These are phyloP conservation scores for Pistacia vera DNA, from an alignment of 345 rosid genomes.

Conservation along the genomic window DNA sequence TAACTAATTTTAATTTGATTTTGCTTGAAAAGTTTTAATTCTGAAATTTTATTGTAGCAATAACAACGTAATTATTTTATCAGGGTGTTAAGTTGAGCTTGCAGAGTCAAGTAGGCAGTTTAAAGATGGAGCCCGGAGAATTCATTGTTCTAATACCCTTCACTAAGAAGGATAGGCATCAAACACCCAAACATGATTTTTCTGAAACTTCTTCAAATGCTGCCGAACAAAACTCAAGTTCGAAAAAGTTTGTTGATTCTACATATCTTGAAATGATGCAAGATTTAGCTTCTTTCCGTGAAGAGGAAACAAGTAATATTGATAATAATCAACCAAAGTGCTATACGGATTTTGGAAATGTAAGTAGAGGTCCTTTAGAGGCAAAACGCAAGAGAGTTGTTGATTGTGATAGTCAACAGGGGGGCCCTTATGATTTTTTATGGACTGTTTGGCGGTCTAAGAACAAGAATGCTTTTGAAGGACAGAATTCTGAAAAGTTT, in stretches of 20 bases:
- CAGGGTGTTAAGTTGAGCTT: conserved; percentile 69
- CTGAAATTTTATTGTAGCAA: not conserved
- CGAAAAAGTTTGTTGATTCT: conserved; percentile 53
- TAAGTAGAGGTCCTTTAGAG: conserved; percentile 21
- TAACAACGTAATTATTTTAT: conserved; percentile 8
- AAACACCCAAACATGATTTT: conserved; percentile 35
- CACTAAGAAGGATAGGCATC: conserved; percentile 55
- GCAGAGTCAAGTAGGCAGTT: conserved; percentile 38
- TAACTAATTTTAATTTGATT: not conserved
- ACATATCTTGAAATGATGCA: conserved; percentile 60
- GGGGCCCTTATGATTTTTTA: conserved; percentile 42
- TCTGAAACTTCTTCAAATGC: conserved; percentile 28
- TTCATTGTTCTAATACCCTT: conserved; percentile 72
- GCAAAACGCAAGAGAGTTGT: conserved; percentile 48
- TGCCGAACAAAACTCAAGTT: conserved; percentile 24
- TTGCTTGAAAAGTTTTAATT: not conserved
- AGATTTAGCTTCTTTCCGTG: conserved; percentile 43
- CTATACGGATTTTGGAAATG: conserved; percentile 19
- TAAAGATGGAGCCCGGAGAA: conserved; percentile 45
- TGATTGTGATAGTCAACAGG: conserved; percentile 28
- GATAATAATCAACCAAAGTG: not conserved
- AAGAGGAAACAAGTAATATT: conserved; percentile 26
- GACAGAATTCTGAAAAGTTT: conserved; percentile 54
- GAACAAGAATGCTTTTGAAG: conserved; percentile 42
- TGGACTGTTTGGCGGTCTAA: conserved; percentile 49